phyloP scores from a whole-genome alignment of 495 filamentous ascomycete species.

The Cenococcum geophilum region DNA sequence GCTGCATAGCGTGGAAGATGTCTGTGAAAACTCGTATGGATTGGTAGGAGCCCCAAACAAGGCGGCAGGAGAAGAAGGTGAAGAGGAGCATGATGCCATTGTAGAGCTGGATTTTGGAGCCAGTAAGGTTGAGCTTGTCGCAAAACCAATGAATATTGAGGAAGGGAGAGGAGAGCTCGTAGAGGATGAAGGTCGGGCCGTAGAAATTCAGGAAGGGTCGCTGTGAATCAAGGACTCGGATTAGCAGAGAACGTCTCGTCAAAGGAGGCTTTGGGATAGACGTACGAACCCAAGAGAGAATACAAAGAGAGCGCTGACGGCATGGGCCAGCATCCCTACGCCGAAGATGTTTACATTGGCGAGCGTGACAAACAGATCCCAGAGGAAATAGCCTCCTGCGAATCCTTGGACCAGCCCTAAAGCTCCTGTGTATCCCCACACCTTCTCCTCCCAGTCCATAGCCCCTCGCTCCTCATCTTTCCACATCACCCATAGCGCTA shows the following conservation, averaged over 20 bases:
- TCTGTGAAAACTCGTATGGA: conserved; percentile 70
- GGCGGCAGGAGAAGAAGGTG: conserved; percentile 81
- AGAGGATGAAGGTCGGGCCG: conserved; percentile 85
- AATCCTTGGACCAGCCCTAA: conserved; percentile 76
- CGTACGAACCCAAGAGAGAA: conserved; percentile 90
- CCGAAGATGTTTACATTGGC: conserved; percentile 75
- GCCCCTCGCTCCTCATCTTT: conserved; percentile 64
- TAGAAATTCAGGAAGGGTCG: conserved; percentile 93
- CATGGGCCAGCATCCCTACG: conserved; percentile 82
- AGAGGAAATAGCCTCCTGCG: conserved; percentile 92
- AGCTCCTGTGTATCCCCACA: conserved; percentile 86
- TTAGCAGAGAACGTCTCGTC: background rate
- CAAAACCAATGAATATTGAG: conserved; percentile 90
- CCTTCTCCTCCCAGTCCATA: conserved; percentile 68
- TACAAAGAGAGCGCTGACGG: conserved; percentile 73
- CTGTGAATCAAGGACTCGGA: conserved; percentile 43
- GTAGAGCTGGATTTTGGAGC: conserved; percentile 71
- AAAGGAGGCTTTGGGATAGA: conserved; percentile 50
- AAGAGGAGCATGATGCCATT: conserved; percentile 70
- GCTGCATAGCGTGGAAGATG: conserved; percentile 55
- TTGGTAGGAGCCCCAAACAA: conserved; percentile 88
- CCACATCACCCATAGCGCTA: conserved; percentile 80
- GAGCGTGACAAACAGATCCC: conserved; percentile 75
- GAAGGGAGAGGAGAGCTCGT: conserved; percentile 66
- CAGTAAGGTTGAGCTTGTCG: conserved; percentile 94